Evolutionary conservation across 768 basidiomycete genomes (phyloP).

Genomic region (Trametes meyenii): DNA sequence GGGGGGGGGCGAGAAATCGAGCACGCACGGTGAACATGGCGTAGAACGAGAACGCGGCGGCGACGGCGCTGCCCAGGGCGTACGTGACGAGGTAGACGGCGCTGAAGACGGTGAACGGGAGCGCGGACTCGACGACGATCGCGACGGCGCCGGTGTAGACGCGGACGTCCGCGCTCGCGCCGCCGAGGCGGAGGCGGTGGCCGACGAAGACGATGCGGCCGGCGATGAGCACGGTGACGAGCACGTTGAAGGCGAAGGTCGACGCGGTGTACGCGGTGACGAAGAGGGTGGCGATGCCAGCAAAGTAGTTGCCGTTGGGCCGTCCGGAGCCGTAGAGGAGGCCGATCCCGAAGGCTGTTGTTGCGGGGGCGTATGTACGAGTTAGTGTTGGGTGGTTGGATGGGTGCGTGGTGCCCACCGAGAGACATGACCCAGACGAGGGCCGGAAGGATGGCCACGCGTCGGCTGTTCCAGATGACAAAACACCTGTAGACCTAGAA

Average conservation of each 20-base stretch:
- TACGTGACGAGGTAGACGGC: conserved; percentile 42
- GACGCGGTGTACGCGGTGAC: conserved; percentile 41
- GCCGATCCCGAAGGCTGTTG: conserved; percentile 12
- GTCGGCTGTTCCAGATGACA: conserved; percentile 18
- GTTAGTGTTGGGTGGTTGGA: too few relatives aligned
- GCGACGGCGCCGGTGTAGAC: conserved; percentile 39
- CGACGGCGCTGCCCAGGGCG: conserved; percentile 34
- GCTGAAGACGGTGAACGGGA: conserved; percentile 40
- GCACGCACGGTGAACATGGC: conserved; percentile 41
- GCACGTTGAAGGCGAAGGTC: conserved; percentile 42
- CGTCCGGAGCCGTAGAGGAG: conserved; percentile 18
- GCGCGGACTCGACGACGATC: conserved; percentile 43
- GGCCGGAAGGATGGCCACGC: conserved; percentile 1
- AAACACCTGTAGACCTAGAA: conserved; percentile 17
- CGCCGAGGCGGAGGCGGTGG: conserved; percentile 32
- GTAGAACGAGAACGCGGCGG: conserved; percentile 42
- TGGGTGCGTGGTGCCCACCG: not conserved
- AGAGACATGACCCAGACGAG: conserved; percentile 13
- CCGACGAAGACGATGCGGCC: conserved; percentile 36
- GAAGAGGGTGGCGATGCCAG: conserved; percentile 39
- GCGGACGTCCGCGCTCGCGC: conserved; percentile 21
- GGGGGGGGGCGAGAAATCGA: not conserved
- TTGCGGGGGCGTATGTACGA: not conserved
- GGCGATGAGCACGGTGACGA: conserved; percentile 40
- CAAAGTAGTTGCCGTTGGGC: conserved; percentile 35